Base-by-base conservation (phyloP, 495 filamentous ascomycete genomes). In the Massariosphaeria phaeospora region DNA sequence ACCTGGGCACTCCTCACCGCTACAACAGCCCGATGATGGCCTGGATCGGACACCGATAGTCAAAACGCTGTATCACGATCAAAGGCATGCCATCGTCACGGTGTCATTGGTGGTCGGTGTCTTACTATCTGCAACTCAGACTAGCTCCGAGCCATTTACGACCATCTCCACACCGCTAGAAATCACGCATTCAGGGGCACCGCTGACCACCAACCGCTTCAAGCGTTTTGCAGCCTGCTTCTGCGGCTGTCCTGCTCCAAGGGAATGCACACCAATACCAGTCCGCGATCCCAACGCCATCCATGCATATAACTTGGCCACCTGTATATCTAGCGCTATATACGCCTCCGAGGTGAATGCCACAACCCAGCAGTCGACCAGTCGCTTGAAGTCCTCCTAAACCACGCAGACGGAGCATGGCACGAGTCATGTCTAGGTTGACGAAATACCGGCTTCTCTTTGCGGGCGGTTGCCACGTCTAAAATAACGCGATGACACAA, bases 171-270 rank as follows among this genome's bases (percentile, higher is more conserved):
- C 57, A 61, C 57, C 50, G 50, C 57, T 27, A 55, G 34, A 61
- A 54, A 55, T 39, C 50, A 35, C 50, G 38, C 50, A 48, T 33
- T 59, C 57, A 61, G 57, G 57, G 57, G 57, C 51, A 55, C 26
- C 51, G 50, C 50, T 48, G 51, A 49, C 36, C 41, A 34, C 35
- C 50, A 17, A 44, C 17, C 12, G 27, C 45, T 55, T 25, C 40
- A 15, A 15, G 36, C 35, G 27, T 41, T 48, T 4, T 20, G 56
- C 34, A 9, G n/a, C 26, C 9, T 61, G 57, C 57, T 41, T 11
- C 11, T 9, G 17, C 46, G 35, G 41, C 27, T 24, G 17, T 20
- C 30, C 52, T 13, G 20, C 10, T 10, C 34, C 34, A 25, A 18
- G 10, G 15, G 33, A 21, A 3, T 11, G n/a, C 20, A n/a, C 29